Evolutionary conservation across 1,284 basidiomycete genomes (phyloP).

Genomic region (Termitomyces sp.): DNA sequence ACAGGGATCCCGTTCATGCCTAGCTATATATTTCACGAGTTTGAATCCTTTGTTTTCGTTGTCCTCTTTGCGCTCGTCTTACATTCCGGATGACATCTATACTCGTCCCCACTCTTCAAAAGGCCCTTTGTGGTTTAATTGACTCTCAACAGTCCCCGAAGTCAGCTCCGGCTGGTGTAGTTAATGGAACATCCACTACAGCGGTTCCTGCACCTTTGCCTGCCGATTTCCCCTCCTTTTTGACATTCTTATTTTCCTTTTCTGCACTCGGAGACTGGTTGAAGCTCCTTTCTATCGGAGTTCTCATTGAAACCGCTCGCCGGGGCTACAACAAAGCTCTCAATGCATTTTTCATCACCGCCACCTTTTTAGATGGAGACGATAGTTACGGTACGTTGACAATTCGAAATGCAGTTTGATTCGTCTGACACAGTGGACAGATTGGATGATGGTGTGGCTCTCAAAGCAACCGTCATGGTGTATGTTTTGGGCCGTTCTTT

Average conservation of each 20-base stretch:
- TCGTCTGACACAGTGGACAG: slow-evolving; percentile 22
- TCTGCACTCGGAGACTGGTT: slow-evolving; percentile 59
- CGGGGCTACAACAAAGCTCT: slow-evolving; percentile 44
- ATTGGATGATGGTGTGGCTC: slow-evolving; percentile 63
- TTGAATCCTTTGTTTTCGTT: background rate
- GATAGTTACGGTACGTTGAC: slow-evolving; percentile 46
- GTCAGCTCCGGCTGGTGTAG: background rate
- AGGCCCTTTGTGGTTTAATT: slow-evolving; percentile 10
- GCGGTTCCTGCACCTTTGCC: slow-evolving; percentile 9
- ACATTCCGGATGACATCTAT: slow-evolving; percentile 7
- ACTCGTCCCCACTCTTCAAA: slow-evolving; percentile 11
- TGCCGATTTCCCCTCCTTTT: slow-evolving; percentile 25
- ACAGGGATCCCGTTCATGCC: background rate
- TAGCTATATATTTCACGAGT: background rate
- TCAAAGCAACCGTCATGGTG: slow-evolving; percentile 48
- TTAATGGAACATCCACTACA: slow-evolving; percentile 1
- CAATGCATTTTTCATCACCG: slow-evolving; percentile 58
- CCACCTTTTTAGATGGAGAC: slow-evolving; percentile 56
- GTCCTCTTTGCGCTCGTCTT: background rate
- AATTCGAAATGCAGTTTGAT: background rate
- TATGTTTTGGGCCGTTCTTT: slow-evolving; percentile 15
- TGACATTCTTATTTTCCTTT: slow-evolving; percentile 43
- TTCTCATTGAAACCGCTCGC: slow-evolving; percentile 52
- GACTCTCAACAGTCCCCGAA: background rate
- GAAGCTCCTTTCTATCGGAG: slow-evolving; percentile 58